These are phyloP conservation scores for Blastocystis sp. DNA, from an alignment of 352 stramenopile genomes.

Conservation along the genomic window DNA sequence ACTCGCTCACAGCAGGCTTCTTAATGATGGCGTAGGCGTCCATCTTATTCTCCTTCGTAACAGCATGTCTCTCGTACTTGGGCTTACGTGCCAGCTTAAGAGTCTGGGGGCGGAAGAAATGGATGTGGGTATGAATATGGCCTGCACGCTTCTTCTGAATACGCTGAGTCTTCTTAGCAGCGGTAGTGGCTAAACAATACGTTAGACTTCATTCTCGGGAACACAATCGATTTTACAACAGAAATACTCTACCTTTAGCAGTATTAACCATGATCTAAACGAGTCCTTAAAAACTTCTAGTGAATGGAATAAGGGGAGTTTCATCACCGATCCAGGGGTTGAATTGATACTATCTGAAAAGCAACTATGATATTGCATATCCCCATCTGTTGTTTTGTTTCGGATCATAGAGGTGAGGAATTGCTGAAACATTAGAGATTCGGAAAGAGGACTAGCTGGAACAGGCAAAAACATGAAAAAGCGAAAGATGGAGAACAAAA, in stretches of 20 bases:
- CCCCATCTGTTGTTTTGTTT: neutral
- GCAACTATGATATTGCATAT: neutral
- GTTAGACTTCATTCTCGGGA: neutral
- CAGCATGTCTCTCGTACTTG: slow-evolving; percentile 86
- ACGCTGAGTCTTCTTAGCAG: slow-evolving; percentile 50
- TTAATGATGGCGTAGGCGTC: slow-evolving; percentile 99
- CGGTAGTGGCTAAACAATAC: slow-evolving; percentile 13
- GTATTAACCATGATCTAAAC: slow-evolving; percentile 31
- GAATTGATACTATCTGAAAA: neutral
- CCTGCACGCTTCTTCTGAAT: slow-evolving; percentile 83
- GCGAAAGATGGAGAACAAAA: no score
- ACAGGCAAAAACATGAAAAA: no score
- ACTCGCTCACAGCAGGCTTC: slow-evolving; percentile 88
- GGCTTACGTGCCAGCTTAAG: slow-evolving; percentile 85
- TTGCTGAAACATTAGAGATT: no score
- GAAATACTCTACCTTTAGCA: neutral
- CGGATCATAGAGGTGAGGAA: no score
- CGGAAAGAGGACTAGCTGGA: no score
- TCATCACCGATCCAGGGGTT: neutral
- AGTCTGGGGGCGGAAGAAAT: slow-evolving; percentile 99
- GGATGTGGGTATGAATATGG: slow-evolving; percentile 95
- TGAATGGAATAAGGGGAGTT: neutral
- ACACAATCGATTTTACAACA: neutral
- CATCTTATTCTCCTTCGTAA: slow-evolving; percentile 81
- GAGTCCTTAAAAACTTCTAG: slow-evolving; percentile 36